A percentile compares a stretch with the other conserved stretches of the same genome.
Evolutionary conservation across 2,329 filamentous ascomycete genomes (phyloP).

Genomic region (Chalaropsis thielavioides): DNA sequence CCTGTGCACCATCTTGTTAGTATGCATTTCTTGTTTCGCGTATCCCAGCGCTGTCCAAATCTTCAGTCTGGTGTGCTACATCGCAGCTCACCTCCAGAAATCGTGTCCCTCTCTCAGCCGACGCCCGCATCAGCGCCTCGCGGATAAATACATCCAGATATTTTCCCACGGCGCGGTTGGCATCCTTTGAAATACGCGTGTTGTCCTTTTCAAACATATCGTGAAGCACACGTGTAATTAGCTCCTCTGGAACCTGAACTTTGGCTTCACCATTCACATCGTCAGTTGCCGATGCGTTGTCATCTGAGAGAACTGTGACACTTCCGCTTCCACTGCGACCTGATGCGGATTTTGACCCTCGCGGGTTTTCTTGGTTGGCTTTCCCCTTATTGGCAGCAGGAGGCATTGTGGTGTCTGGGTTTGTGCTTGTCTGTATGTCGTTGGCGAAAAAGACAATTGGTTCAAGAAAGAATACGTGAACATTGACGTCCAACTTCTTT

Average conservation of each 20-base stretch:
- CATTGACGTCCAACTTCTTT: too few relatives aligned
- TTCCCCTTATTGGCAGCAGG: slow-evolving; percentile 8
- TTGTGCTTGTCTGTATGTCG: neutral
- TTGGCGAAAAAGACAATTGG: neutral
- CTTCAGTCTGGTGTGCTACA: too few relatives aligned
- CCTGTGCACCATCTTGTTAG: slow-evolving; percentile 22
- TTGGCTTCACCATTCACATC: slow-evolving; percentile 25
- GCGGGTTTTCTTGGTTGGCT: slow-evolving; percentile 13
- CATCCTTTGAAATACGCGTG: slow-evolving; percentile 62
- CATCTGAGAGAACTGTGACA: slow-evolving; percentile 21
- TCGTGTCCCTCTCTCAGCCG: slow-evolving; percentile 52
- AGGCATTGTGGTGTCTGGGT: neutral
- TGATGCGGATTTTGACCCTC: neutral
- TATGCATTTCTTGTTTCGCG: neutral
- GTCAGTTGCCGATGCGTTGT: neutral
- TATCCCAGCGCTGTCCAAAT: neutral
- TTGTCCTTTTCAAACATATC: slow-evolving; percentile 60
- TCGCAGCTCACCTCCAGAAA: slow-evolving; percentile 52
- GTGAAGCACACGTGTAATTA: slow-evolving; percentile 64
- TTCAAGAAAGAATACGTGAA: too few relatives aligned
- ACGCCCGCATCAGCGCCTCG: slow-evolving; percentile 70
- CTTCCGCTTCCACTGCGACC: too few relatives aligned
- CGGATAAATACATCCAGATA: slow-evolving; percentile 87
- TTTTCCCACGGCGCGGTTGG: slow-evolving; percentile 60
- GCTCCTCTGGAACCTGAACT: slow-evolving; percentile 50